Percentiles rank a stretch among this genome's conserved stretches.
Evolutionary conservation across 2,329 filamentous ascomycete genomes (phyloP).

Genomic region (Neopestalotiopsis sp.): DNA sequence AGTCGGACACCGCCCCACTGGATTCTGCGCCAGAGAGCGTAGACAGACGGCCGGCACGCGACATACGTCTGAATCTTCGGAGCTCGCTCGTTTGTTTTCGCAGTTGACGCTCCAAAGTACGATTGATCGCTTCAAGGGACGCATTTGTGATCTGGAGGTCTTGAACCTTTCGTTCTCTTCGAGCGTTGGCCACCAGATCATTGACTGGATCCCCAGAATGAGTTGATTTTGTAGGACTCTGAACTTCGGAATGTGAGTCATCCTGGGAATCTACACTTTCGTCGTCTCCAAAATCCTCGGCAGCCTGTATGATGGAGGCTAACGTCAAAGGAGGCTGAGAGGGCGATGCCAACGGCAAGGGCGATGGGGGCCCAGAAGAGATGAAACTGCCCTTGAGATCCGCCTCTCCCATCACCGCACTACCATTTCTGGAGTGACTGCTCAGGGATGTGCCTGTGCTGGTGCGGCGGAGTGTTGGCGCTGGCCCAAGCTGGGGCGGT

Average conservation of each 20-base stretch:
- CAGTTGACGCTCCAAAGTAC: conserved; percentile 87
- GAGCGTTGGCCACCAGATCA: conserved; percentile 84
- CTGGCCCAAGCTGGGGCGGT: conserved; percentile 41
- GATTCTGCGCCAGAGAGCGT: conserved; percentile 50
- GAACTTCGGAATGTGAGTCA: conserved; percentile 41
- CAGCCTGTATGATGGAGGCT: conserved; percentile 60
- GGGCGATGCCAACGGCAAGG: conserved; percentile 34
- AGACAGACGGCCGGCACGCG: conserved; percentile 77
- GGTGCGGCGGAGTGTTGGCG: conserved; percentile 44
- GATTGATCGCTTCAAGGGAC: conserved; percentile 92
- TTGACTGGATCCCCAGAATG: conserved; percentile 65
- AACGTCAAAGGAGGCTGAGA: conserved; percentile 51
- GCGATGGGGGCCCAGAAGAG: conserved; percentile 32
- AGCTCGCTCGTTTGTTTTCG: conserved; percentile 90
- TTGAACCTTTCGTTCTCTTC: conserved; percentile 91
- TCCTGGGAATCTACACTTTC: conserved; percentile 34
- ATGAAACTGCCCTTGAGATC: conserved; percentile 10
- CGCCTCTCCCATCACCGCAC: conserved; percentile 32
- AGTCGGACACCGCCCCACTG: conserved; percentile 49
- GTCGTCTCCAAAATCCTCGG: conserved; percentile 52
- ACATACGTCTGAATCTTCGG: conserved; percentile 83
- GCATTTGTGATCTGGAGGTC: conserved; percentile 97
- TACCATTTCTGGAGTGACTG: conserved; percentile 48
- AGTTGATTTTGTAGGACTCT: conserved; percentile 64
- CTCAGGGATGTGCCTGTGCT: conserved; percentile 47